These are phyloP conservation scores for Calonectria hawksworthii DNA, from an alignment of 2,329 filamentous ascomycete genomes.

Conservation along the genomic window DNA sequence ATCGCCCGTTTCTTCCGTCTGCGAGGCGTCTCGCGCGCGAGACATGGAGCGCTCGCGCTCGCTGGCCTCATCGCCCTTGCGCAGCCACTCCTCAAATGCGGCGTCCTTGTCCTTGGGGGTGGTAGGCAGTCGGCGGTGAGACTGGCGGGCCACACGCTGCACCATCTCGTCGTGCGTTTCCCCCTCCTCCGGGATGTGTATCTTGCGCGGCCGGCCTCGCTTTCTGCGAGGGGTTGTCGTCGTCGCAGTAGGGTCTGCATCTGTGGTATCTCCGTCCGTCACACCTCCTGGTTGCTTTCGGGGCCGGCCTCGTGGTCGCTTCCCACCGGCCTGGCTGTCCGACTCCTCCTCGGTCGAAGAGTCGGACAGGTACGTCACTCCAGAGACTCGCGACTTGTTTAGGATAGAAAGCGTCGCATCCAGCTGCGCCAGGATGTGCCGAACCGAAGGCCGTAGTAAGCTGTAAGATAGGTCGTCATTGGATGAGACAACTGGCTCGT, in stretches of 20 bases:
- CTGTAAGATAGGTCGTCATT: constrained; percentile 78
- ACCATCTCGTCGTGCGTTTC: constrained; percentile 63
- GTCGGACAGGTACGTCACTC: constrained; percentile 55
- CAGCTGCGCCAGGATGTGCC: constrained; percentile 78
- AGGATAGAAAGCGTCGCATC: constrained; percentile 79
- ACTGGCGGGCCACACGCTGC: constrained; percentile 61
- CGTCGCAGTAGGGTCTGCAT: constrained; percentile 16
- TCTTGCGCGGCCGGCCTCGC: constrained; percentile 58
- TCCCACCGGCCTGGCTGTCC: constrained; percentile 46
- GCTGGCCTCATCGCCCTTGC: constrained; percentile 47
- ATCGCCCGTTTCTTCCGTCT: constrained; percentile 33
- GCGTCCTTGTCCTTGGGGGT: constrained; percentile 45
- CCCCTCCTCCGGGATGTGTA: constrained; percentile 55
- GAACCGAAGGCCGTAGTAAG: constrained; percentile 76
- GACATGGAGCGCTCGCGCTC: constrained; percentile 36
- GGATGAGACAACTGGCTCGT: constrained; percentile 70
- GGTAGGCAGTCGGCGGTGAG: constrained; percentile 48
- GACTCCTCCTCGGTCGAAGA: constrained; percentile 56
- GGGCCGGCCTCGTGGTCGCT: constrained; percentile 47
- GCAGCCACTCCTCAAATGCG: constrained; percentile 53
- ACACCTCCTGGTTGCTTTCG: constrained; percentile 29
- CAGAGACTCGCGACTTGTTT: constrained; percentile 73
- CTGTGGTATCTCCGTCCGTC: constrained; percentile 27
- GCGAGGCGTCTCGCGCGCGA: constrained; percentile 30
- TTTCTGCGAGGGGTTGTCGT: constrained; percentile 31